These are phyloP conservation scores for Cercophora newfieldiana DNA, from an alignment of 495 filamentous ascomycete genomes.

Conservation along the genomic window DNA sequence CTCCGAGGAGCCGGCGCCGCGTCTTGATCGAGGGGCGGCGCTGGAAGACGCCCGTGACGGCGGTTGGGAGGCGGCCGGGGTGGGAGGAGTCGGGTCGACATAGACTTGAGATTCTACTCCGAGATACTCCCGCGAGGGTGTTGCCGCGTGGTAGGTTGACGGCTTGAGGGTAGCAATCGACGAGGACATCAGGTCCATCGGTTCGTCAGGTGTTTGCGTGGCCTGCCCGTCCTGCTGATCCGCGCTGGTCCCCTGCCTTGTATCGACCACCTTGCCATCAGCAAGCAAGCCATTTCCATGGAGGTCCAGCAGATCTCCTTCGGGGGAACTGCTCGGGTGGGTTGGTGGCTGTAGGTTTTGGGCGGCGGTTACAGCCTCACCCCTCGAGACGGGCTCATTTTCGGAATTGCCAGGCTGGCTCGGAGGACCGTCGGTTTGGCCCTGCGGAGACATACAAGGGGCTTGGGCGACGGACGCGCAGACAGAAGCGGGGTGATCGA, in stretches of 20 bases:
- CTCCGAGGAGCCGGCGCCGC: constrained; percentile 36
- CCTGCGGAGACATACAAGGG: constrained; percentile 39
- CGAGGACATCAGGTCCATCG: constrained; percentile 49
- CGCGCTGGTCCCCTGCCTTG: not conserved
- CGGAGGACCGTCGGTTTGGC: constrained; percentile 21
- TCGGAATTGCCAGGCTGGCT: constrained; percentile 24
- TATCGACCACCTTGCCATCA: not conserved
- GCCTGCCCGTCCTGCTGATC: not conserved
- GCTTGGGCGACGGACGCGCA: not conserved
- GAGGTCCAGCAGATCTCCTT: constrained; percentile 23
- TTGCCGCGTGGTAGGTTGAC: constrained; percentile 33
- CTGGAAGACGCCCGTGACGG: constrained; percentile 53
- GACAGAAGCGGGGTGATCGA: not conserved
- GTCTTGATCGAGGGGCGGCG: constrained; percentile 34
- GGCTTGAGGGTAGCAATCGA: constrained; percentile 55
- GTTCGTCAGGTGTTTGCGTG: constrained; percentile 21
- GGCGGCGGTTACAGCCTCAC: constrained; percentile 20
- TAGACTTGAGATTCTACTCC: constrained; percentile 51
- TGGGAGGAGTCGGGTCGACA: constrained; percentile 63
- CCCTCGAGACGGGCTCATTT: constrained; percentile 16
- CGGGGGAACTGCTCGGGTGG: not conserved
- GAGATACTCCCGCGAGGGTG: constrained; percentile 40
- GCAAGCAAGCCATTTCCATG: not conserved
- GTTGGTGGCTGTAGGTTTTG: not conserved
- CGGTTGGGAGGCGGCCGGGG: constrained; percentile 52